A percentile compares a stretch with the other conserved stretches of the same genome.
These are phyloP conservation scores for Barbatosphaeria neglecta DNA, from an alignment of 495 filamentous ascomycete species.

Conservation along the genomic window DNA sequence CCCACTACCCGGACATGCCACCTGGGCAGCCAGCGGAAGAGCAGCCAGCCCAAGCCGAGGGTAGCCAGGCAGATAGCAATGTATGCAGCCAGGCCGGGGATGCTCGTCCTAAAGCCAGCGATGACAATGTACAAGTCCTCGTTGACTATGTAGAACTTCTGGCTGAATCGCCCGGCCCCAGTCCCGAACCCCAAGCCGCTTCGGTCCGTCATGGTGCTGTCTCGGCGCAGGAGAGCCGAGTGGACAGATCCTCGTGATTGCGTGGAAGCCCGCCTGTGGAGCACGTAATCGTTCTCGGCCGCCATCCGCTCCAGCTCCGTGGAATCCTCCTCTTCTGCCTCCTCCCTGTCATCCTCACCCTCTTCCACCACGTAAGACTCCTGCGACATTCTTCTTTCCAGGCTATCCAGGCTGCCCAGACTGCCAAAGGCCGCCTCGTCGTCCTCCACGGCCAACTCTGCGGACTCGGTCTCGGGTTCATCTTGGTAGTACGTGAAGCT, in stretches of 20 bases:
- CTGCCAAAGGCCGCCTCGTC: background rate
- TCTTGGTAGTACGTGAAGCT: slow-evolving; percentile 85
- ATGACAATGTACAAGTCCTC: slow-evolving; percentile 91
- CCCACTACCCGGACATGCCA: slow-evolving; percentile 76
- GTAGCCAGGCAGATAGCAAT: slow-evolving; percentile 55
- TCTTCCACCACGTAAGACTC: slow-evolving; percentile 25
- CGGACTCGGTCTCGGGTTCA: slow-evolving; percentile 30
- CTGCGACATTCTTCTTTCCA: slow-evolving; percentile 3
- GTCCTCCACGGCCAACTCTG: slow-evolving; percentile 17
- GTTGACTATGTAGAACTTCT: slow-evolving; percentile 84
- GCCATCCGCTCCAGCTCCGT: slow-evolving; percentile 27
- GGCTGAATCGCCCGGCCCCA: slow-evolving; percentile 50
- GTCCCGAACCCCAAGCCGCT: too few relatives aligned
- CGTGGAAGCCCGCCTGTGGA: slow-evolving; percentile 29
- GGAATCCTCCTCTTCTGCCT: slow-evolving; percentile 18
- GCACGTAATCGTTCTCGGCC: slow-evolving; percentile 24
- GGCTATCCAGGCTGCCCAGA: slow-evolving; percentile 22
- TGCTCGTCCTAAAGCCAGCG: slow-evolving; percentile 74
- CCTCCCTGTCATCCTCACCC: too few relatives aligned
- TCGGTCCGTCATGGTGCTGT: slow-evolving; percentile 47
- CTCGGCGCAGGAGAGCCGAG: slow-evolving; percentile 56
- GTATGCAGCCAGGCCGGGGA: slow-evolving; percentile 56
- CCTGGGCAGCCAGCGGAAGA: slow-evolving; percentile 80
- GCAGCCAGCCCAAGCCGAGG: slow-evolving; percentile 64
- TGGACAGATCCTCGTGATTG: slow-evolving; percentile 49